A percentile compares a stretch with the other conserved stretches of the same genome.
Conservation (phyloP, 306 rosid species). For the Abrus pulchellus region DNA sequence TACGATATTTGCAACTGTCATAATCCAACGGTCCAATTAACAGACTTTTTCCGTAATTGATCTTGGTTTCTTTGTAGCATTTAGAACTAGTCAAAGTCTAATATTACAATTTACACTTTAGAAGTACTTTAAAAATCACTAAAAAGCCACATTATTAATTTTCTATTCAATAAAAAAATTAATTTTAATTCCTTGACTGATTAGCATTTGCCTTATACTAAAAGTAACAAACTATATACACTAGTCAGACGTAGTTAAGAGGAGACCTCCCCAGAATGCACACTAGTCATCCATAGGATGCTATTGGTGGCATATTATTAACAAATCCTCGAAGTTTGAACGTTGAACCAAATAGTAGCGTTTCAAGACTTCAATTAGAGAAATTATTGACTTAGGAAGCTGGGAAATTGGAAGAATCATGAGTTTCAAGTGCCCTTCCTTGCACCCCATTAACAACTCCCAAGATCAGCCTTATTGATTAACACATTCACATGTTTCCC, state of each 20-base stretch:
- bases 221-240: background rate
- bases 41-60: background rate
- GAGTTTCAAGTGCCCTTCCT: constrained; percentile 38
- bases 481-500: constrained; percentile 49
- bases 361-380: constrained; percentile 1
- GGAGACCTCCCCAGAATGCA: background rate
- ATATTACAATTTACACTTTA: too few relatives aligned
- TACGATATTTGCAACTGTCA: background rate
- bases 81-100: constrained; percentile 17
- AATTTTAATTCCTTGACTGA: too few relatives aligned
- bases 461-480: constrained; percentile 36
- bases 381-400: constrained; percentile 6
- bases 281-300: constrained; percentile 6
- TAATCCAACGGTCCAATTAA: constrained; percentile 9
- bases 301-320: background rate
- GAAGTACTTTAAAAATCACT: too few relatives aligned
- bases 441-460: constrained; percentile 30
- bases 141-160: too few relatives aligned
- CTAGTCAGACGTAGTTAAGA: background rate
- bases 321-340: constrained; percentile 15
- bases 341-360: background rate
- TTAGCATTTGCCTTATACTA: background rate
- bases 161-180: too few relatives aligned
- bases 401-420: constrained; percentile 2
- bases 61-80: background rate